phyloP scores from a whole-genome alignment of 345 rosid genomes.

The Citrus cavaleriei region DNA sequence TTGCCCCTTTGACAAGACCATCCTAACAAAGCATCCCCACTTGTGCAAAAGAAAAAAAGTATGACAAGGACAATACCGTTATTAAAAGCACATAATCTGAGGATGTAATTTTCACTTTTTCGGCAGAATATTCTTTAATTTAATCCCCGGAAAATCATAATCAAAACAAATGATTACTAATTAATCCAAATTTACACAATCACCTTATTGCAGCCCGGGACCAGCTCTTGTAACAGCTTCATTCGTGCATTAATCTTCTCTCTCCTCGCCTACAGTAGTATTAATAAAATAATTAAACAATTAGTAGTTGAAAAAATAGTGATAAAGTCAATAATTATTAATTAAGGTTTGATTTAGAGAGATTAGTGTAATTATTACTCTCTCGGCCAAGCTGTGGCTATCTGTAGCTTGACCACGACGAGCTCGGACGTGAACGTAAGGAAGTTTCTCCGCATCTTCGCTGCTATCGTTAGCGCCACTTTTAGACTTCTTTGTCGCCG shows the following conservation, averaged over 20 bases:
- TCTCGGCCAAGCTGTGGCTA: conserved; percentile 70
- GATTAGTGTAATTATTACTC: conserved; percentile 27
- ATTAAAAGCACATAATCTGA: conserved; percentile 30
- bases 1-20: conserved; percentile 22
- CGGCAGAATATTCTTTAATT: conserved; percentile 22
- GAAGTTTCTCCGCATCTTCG: conserved; percentile 48
- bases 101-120: conserved; percentile 27
- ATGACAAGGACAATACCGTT: conserved; percentile 41
- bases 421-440: conserved; percentile 65
- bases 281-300: conserved; percentile 3
- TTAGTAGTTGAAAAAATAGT: neutral
- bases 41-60: conserved; percentile 28
- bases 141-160: conserved; percentile 33
- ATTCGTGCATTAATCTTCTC: conserved; percentile 65
- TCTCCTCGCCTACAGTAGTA: conserved; percentile 49
- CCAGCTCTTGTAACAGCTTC: conserved; percentile 65
- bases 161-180: conserved; percentile 40
- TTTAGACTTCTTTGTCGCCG: conserved; percentile 46
- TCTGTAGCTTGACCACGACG: conserved; percentile 73
- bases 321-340: conserved; percentile 3
- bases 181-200: conserved; percentile 27
- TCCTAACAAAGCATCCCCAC: conserved; percentile 28
- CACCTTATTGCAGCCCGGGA: conserved; percentile 81
- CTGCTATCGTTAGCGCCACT: conserved; percentile 27
- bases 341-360: neutral